Base-by-base conservation (phyloP, 345 rosid species). In the Melaleuca alternifolia region DNA sequence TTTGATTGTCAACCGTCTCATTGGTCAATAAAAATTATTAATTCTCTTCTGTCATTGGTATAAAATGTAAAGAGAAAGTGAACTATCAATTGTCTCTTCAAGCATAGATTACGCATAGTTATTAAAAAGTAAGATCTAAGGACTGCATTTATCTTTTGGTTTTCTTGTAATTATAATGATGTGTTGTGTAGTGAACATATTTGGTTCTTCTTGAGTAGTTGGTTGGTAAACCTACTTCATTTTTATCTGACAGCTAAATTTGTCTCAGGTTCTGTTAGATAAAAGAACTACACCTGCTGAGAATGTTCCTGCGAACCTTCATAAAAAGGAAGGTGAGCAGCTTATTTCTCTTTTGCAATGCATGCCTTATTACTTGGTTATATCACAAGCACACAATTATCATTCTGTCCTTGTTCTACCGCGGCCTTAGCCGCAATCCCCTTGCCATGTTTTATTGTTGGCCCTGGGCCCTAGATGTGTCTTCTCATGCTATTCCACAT, bases 291-390 rank as follows among this genome's bases (percentile, higher is more conserved):
- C 88, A 61, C 59, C 93, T 50, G 71, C 87, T 54, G 89, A 87
- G 30, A 86, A 81, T 61, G 87, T 85, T 79, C 92, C 92, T 24
- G 90, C 92, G 48, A 92, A 87, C 87, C 88, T 87, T 83, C 93
- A 86, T 85, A 76, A 86, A 84, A 90, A 83, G 86, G 93, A 91
- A 92, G 96, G 96, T 94, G 88, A 77, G 56, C 52, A 24, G 44
- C 11, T 59, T 84, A 52, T 50, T 50, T 82, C 54, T 50, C 54
- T 50, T 82, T 82, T 82, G 84, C 84, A 37, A 37, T 71, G 44
- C 81, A 18, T 71, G 81, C 48, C 81, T 71, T 71, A 18, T 71
- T 71, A 71, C 81, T 37, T 71, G 81, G 24, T 71, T 71, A 20
- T 18, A 71, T 71, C 33, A 48, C 81, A 13, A 8, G 81, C 81